Base-by-base conservation (phyloP, 1,284 basidiomycete genomes). In the Tausonia pullulans region DNA sequence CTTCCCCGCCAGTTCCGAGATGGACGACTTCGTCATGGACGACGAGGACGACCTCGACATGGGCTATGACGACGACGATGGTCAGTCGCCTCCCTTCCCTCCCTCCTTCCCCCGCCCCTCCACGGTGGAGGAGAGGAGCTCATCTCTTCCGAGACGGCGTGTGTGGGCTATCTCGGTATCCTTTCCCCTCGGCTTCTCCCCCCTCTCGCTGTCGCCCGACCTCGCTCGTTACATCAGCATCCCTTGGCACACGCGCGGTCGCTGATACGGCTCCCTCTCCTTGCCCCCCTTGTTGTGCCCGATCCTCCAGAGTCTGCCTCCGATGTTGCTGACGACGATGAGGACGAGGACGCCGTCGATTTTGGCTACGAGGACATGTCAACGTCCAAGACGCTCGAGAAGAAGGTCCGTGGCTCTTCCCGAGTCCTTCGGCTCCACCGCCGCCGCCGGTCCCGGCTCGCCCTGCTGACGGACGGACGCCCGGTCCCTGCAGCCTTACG, bases 21-120 rank as follows among this genome's bases (percentile, higher is more conserved):
- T 62, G 39, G 61, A 62, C n/a, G 51, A 62, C 48, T 62, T 62
- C 43, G 43, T 41, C 9, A 62, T 62, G 61, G 61, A 54, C 2
- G 60, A 83, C 69, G 84, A 84, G 67, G 84, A 86, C 56, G 81
- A 83, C 69, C 84, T 84, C 67, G 84, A 86, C 58, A 80, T 85
- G 66, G 83, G 86, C 81, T 76, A 82, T 70, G 82, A 83, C 68
- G 80, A 79, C 77, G 68, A 79, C 83, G 68, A 82, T 82, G 65
- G 82, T 79, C 66, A 77, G 79, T 78, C 60, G 56, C 51, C 61
- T 60, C 54, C 55, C 61, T 48, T 49, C 65, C 64, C 61, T 59
- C 64, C 52, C 66, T 64, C 48, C 56, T 51, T 54, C 60, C 63
- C 60, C 60, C 11, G 39, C 46, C 56, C 41, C 3, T 58, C 43